These are phyloP conservation scores for Linum usitatissimum DNA, from an alignment of 345 rosid species.

Conservation along the genomic window DNA sequence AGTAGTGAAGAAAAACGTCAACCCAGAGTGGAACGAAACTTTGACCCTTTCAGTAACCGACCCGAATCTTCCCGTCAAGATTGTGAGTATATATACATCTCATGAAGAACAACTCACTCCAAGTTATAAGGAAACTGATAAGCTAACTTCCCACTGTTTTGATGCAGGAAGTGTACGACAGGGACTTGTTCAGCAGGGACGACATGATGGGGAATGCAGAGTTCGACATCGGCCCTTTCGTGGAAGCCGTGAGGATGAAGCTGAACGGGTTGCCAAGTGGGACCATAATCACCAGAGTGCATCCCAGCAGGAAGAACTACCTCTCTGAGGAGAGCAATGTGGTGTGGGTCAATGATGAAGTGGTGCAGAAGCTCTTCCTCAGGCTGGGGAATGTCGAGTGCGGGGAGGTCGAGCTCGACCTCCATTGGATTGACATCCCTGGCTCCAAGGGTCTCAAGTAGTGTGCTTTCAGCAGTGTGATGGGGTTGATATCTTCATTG, in stretches of 20 bases:
- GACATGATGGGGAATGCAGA: conserved; percentile 91
- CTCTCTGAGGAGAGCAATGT: conserved; percentile 49
- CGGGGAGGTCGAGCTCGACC: conserved; percentile 55
- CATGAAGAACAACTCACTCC: too few species aligned
- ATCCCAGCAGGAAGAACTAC: conserved; percentile 36
- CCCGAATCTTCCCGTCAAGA: conserved; percentile 44
- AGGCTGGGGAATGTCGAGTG: conserved; percentile 42
- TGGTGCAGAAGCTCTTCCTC: conserved; percentile 48
- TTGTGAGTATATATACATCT: conserved; percentile 34
- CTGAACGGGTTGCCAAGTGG: conserved; percentile 43
- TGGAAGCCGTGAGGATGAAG: conserved; percentile 39
- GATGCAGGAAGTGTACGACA: conserved; percentile 55
- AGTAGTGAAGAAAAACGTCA: conserved; percentile 42
- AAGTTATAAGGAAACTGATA: not conserved
- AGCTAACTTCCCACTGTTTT: too few species aligned
- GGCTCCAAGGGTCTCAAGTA: conserved; percentile 26
- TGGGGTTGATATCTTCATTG: not conserved
- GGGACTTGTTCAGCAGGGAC: conserved; percentile 48
- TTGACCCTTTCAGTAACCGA: conserved; percentile 65
- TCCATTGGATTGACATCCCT: conserved; percentile 62
- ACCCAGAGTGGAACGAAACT: conserved; percentile 80
- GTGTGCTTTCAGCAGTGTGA: not conserved
- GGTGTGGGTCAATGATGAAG: conserved; percentile 32
- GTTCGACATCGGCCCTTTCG: conserved; percentile 35
- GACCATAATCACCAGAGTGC: conserved; percentile 35